Percentiles rank a stretch among this genome's conserved stretches.
Evolutionary conservation across 2,329 filamentous ascomycete species (phyloP).

Genomic region (Fusarium redolens): DNA sequence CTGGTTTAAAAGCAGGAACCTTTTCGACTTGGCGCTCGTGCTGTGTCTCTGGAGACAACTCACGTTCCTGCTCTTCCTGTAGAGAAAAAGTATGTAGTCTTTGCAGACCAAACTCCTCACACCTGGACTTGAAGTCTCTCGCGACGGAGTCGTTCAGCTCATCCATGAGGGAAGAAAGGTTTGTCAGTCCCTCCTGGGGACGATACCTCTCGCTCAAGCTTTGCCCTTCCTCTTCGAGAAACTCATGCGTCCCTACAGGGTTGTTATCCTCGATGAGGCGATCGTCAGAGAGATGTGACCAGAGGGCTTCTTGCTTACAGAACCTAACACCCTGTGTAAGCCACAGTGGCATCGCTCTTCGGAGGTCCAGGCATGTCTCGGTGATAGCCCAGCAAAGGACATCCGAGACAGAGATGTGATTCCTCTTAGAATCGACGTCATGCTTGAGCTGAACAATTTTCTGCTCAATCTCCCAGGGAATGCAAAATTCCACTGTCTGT

Average conservation of each 20-base stretch:
- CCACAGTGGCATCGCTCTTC: conserved; percentile 59
- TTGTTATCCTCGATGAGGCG: rapidly evolving
- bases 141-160: neutral
- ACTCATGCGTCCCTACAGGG: conserved; percentile 47
- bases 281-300: conserved; percentile 26
- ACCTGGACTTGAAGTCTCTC: neutral
- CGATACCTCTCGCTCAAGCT: conserved; percentile 64
- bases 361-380: conserved; percentile 28
- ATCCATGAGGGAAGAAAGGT: neutral
- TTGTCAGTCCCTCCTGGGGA: conserved; percentile 39
- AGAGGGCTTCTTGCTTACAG: conserved; percentile 54
- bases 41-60: conserved; percentile 73
- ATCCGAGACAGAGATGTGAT: conserved; percentile 60
- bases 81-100: conserved; percentile 47
- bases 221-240: conserved; percentile 67
- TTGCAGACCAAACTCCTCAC: conserved; percentile 20
- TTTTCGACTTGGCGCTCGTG: conserved; percentile 66
- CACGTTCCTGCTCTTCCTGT: conserved; percentile 76
- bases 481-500: conserved; percentile 72
- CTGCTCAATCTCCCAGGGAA: conserved; percentile 67
- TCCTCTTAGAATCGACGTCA: rapidly evolving
- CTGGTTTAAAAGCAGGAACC: conserved; percentile 52
- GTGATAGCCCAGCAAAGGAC: conserved; percentile 69
- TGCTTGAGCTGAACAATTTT: conserved; percentile 55
- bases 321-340: conserved; percentile 67